Base-by-base conservation (phyloP, 495 filamentous ascomycete species). In the Hypomontagnella monticulosa region DNA sequence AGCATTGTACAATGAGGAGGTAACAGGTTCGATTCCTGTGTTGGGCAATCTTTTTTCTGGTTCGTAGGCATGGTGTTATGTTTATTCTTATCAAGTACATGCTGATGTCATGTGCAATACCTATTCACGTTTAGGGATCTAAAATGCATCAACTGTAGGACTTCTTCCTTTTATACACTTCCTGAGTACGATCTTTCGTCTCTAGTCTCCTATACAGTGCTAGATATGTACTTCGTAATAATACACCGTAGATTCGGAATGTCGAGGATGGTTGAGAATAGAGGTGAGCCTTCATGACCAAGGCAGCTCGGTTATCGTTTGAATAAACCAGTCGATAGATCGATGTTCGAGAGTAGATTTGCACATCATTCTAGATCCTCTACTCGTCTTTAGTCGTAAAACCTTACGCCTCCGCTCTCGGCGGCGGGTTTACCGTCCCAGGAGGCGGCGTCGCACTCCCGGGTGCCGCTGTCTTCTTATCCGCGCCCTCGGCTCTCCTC, bases 401-500 rank as follows among this genome's bases (percentile, higher is more conserved):
- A 4, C 16, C 50, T 20, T 57, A 64, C 20, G 42, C 43, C 19
- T 64, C 60, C 4, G 43, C 49, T 48, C 16, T 63, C 41, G 66
- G 59, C 32, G 59, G 55, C n/a, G 59, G n/a, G 15, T 57, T 54
- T 4, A 20, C 14, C 52, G 34, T 10, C 19, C 32, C 33, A 12
- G 61, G 54, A 36, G 61, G 61, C 30, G 56, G 55, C 32, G 44
- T 18, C 56, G 27, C 57, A n/a, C 61, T 49, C 0, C 54, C 54
- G 19, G 9, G 14, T 4, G 36, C 57, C 0, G 10, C 34, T 15
- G 30, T 34, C 42, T 59, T 63, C 49, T 48, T 20, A 43, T 23
- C 51, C 15, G 36, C 61, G 48, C 50, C 60, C 61, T 61, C 42
- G 15, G 61, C 70, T 16, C 58, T 59, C 51, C 46, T 16, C 12